Evolutionary conservation across 2,329 filamentous ascomycete genomes (phyloP).

Genomic region (Meredithiella fracta): DNA sequence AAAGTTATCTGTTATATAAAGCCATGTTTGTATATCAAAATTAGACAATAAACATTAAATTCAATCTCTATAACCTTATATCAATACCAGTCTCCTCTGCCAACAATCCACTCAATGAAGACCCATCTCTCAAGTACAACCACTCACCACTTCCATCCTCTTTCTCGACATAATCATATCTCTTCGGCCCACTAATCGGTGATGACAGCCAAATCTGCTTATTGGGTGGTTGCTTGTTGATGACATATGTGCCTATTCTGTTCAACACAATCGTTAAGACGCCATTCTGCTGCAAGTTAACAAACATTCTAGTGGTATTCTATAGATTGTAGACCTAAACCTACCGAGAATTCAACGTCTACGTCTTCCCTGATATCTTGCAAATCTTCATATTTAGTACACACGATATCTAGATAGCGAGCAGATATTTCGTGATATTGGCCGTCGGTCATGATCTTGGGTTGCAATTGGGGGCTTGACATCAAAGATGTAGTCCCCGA

Average conservation of each 20-base stretch:
- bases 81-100: slow-evolving; percentile 59
- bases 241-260: slow-evolving; percentile 63
- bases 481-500: too few relatives aligned
- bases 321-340: too few relatives aligned
- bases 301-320: too few relatives aligned
- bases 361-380: slow-evolving; percentile 59
- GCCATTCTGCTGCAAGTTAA: too few relatives aligned
- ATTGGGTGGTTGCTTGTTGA: slow-evolving; percentile 98
- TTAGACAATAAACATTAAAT: too few relatives aligned
- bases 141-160: slow-evolving; percentile 66
- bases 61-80: slow-evolving; percentile 20
- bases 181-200: slow-evolving; percentile 78
- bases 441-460: slow-evolving; percentile 25
- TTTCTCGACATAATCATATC: slow-evolving; percentile 72
- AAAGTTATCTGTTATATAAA: neutral
- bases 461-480: neutral
- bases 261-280: slow-evolving; percentile 64
- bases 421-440: slow-evolving; percentile 70
- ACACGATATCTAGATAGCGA: slow-evolving; percentile 46
- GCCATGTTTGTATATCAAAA: too few relatives aligned
- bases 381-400: slow-evolving; percentile 49
- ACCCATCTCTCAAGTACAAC: slow-evolving; percentile 78
- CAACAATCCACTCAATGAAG: slow-evolving; percentile 55
- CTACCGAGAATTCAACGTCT: slow-evolving; percentile 82
- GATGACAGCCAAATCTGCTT: slow-evolving; percentile 95